Evolutionary conservation across 2,329 filamentous ascomycete genomes (phyloP).

Genomic region (Thelonectria rubi): DNA sequence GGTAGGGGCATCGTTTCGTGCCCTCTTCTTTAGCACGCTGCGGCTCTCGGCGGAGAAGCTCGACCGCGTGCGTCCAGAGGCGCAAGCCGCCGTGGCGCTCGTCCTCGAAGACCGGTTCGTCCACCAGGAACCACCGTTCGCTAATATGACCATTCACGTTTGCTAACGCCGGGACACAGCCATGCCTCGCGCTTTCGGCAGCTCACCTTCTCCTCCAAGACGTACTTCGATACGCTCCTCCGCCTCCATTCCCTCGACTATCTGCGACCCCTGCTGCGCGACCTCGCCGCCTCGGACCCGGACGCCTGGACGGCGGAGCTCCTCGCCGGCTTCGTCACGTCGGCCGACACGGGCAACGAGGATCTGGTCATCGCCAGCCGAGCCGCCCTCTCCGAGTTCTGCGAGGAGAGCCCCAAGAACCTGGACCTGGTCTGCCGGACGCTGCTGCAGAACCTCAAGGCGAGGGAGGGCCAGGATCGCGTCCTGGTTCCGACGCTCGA

Average conservation of each 20-base stretch:
- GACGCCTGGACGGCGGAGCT: conserved; percentile 60
- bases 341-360: conserved; percentile 81
- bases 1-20: conserved; percentile 46
- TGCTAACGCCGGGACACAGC: conserved; percentile 45
- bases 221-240: conserved; percentile 67
- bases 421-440: conserved; percentile 58
- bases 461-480: conserved; percentile 69
- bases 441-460: conserved; percentile 63
- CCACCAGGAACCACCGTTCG: not conserved
- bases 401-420: conserved; percentile 51
- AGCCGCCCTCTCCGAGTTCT: conserved; percentile 68
- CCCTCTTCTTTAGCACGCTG: conserved; percentile 61
- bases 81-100: conserved; percentile 63
- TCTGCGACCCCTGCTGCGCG: conserved; percentile 50
- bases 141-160: not conserved
- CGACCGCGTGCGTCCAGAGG: conserved; percentile 80
- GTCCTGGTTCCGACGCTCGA: conserved; percentile 80
- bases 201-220: conserved; percentile 64
- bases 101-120: conserved; percentile 57
- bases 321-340: conserved; percentile 74
- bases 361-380: conserved; percentile 76
- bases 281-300: conserved; percentile 45
- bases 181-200: conserved; percentile 47
- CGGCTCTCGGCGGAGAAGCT: conserved; percentile 88
- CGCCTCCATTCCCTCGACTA: conserved; percentile 51